Evolutionary conservation across 2,329 filamentous ascomycete genomes (phyloP).

Genomic region (Endocalyx cinctus): DNA sequence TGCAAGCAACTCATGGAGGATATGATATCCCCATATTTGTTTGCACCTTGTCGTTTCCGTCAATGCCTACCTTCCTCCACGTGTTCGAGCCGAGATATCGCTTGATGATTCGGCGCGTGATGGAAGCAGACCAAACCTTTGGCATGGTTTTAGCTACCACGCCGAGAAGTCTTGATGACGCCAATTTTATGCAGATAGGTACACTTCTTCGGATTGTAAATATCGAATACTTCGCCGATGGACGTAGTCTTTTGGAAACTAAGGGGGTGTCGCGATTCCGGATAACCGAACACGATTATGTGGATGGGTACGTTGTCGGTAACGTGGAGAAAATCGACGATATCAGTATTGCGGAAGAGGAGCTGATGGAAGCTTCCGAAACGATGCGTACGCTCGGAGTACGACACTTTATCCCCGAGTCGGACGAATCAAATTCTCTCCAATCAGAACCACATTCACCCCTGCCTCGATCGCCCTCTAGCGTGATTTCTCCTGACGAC

Average conservation of each 20-base stretch:
- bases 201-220: constrained; percentile 74
- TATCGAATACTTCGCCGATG: constrained; percentile 70
- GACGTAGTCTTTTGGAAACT: constrained; percentile 76
- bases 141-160: constrained; percentile 78
- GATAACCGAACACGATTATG: constrained; percentile 56
- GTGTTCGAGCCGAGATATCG: constrained; percentile 92
- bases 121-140: constrained; percentile 71
- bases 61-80: constrained; percentile 80
- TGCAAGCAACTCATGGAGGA: constrained; percentile 49
- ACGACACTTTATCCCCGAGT: constrained; percentile 20
- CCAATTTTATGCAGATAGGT: constrained; percentile 65
- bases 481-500: constrained; percentile 20
- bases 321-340: constrained; percentile 75
- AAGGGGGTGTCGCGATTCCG: constrained; percentile 73
- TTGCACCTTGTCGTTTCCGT: constrained; percentile 75
- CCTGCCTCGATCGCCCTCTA: constrained; percentile 9
- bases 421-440: constrained; percentile 4
- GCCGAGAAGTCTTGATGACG: constrained; percentile 26
- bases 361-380: constrained; percentile 68
- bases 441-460: constrained; percentile 10
- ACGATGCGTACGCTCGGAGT: constrained; percentile 32
- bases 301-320: constrained; percentile 78
- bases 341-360: constrained; percentile 76
- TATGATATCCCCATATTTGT: constrained; percentile 70
- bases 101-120: constrained; percentile 76